These are phyloP conservation scores for Phytophthora rubi DNA, from an alignment of 352 stramenopile genomes.

Conservation along the genomic window DNA sequence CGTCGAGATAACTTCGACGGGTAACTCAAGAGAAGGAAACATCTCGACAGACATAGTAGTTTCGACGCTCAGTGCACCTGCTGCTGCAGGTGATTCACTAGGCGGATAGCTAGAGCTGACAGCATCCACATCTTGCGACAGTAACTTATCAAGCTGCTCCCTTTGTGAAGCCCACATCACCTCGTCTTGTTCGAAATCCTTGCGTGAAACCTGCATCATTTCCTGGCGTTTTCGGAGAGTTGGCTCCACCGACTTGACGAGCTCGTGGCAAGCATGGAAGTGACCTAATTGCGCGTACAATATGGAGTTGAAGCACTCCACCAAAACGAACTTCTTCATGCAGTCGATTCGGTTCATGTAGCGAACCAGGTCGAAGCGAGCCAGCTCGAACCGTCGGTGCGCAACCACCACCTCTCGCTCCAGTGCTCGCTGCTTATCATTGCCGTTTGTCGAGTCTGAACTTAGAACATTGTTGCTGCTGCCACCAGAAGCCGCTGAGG, in stretches of 20 bases:
- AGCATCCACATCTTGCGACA: slow-evolving; percentile 61
- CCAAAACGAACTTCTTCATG: slow-evolving; percentile 86
- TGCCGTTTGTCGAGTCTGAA: slow-evolving; percentile 31
- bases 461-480: slow-evolving; percentile 30
- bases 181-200: slow-evolving; percentile 79
- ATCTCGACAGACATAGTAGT: slow-evolving; percentile 27
- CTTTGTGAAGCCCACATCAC: slow-evolving; percentile 77
- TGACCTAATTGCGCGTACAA: slow-evolving; percentile 83
- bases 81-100: slow-evolving; percentile 25
- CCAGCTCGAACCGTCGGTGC: slow-evolving; percentile 77
- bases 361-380: slow-evolving; percentile 85
- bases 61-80: slow-evolving; percentile 20
- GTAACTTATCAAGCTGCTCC: slow-evolving; percentile 58
- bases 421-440: slow-evolving; percentile 52
- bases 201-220: slow-evolving; percentile 64
- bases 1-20: slow-evolving; percentile 78
- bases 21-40: slow-evolving; percentile 61
- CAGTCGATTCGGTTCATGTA: slow-evolving; percentile 85
- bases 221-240: slow-evolving; percentile 72
- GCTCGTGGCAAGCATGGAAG: slow-evolving; percentile 83
- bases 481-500: slow-evolving; percentile 16
- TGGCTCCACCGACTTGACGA: slow-evolving; percentile 80
- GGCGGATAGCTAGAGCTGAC: slow-evolving; percentile 22
- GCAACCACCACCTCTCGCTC: slow-evolving; percentile 73
- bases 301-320: slow-evolving; percentile 87